Base-by-base conservation (phyloP, 75 land plant genomes). In the Azolla pinnata region DNA sequence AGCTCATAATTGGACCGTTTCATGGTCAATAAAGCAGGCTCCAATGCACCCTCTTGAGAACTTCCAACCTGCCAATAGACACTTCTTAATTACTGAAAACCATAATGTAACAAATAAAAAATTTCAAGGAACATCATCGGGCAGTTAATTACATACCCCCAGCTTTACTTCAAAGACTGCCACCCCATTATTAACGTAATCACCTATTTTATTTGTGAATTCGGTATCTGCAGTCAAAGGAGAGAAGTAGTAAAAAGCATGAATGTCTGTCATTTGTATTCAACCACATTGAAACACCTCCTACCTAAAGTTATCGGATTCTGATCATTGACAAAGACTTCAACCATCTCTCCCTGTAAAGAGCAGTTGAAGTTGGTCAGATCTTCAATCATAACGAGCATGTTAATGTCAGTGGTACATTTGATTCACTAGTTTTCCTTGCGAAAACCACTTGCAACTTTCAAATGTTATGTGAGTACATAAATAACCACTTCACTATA, bases 321-420 rank as follows among this genome's bases (percentile, higher is more conserved):
- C 10, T 49, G 42, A 42, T 60, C 61, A 28, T 72, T 72, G 7
- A 66, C 75, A 68, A 59, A 67, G 7, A 62, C 75, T 29, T 44
- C 59, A 31, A 72, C 69, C 33, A 57, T 31, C 27, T 72, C 69
- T 29, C 75, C 73, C 75, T 72, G 75, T 19, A 65, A 2, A 57
- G 34, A 65, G n/a, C n/a, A n/a, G n/a, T n/a, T n/a, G n/a, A n/a
- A n/a, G n/a, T n/a, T n/a, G n/a, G n/a, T n/a, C n/a, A n/a, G n/a
- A n/a, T n/a, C n/a, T n/a, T n/a, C n/a, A n/a, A n/a, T n/a, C n/a
- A n/a, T n/a, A n/a, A n/a, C n/a, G n/a, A n/a, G n/a, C n/a, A n/a
- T n/a, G n/a, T n/a, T n/a, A n/a, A n/a, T n/a, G n/a, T n/a, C n/a
- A n/a, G n/a, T n/a, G n/a, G n/a, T n/a, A n/a, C n/a, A n/a, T n/a